Conservation (phyloP, 208 protist genomes). For the Strigomonas culicis region DNA sequence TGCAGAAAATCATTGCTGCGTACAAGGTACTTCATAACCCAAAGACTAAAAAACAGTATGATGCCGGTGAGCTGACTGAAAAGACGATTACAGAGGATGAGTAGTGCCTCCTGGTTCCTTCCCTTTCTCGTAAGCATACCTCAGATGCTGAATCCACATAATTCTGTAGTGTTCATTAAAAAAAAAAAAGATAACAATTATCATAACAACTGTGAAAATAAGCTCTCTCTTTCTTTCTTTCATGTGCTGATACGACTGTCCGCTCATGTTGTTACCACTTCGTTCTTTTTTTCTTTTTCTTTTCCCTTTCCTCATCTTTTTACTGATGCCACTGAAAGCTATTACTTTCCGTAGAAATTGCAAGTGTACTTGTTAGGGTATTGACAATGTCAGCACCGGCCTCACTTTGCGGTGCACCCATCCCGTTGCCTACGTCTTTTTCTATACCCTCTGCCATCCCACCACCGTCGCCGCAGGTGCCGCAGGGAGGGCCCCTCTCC, state of each 20-base stretch:
- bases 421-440: no score
- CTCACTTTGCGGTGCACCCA: no score
- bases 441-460: no score
- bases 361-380: no score
- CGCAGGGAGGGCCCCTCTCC: no score
- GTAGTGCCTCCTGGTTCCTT: conserved; percentile 10
- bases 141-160: no score
- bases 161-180: no score
- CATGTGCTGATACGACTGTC: background rate
- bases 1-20: conserved; percentile 82
- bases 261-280: background rate
- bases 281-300: conserved; percentile 10
- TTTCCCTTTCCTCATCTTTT: conserved; percentile 7
- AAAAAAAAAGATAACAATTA: no score
- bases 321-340: background rate
- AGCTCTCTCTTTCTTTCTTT: conserved; percentile 1
- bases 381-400: no score
- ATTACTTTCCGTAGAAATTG: conserved; percentile 1
- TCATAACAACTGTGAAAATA: no score
- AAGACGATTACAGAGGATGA: conserved; percentile 18
- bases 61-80: conserved; percentile 50
- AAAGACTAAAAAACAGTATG: conserved; percentile 68
- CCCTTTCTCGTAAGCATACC: conserved; percentile 1
- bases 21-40: conserved; percentile 81
- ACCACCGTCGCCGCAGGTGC: no score